Evolutionary conservation across 305 asterid species (phyloP), one percentile per base, ranked within the genome.

Genomic region (Plantago rigida): DNA sequence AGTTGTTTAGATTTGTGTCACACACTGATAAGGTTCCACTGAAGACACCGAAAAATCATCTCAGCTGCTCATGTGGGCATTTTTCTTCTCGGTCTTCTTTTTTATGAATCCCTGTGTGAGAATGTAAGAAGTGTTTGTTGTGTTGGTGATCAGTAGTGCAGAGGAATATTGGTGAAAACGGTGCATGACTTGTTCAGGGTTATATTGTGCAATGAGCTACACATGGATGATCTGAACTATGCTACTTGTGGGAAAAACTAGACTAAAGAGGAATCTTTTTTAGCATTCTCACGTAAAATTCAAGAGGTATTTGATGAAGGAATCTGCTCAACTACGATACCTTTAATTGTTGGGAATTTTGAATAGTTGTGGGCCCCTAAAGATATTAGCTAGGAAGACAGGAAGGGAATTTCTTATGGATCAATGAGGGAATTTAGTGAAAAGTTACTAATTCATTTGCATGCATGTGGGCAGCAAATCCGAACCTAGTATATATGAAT

Each of bases 11-110:
- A 17, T 67, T 64, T 46, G 31, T 62, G 44, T 73, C 71, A 0
- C 56, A 46, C 70, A 67, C 44, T 2, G 79, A 73, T 34, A 77
- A 56, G 69, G 69, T 70, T 70, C 74, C 81, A 10, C 69, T 68
- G 22, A 66, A 56, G 29, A 67, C 67, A 48, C 45, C 51, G 61
- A 22, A 72, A 59, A 67, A 62, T 55, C 49, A 59, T 11, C 28
- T 73, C 69, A 26, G 54, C 63, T 58, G 71, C 70, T 69, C 14
- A 46, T 50, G 61, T 55, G 34, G 67, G 59, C 75, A 64, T 69
- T 48, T 34, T 56, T 50, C 46, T 26, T 59, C 52, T 58, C 10
- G 51, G 1, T 6, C 19, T 5, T 14, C 19, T 59, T 3, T 29
- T 17, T 17, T 17, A 17, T 17, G 19, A 17, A 17, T 17, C 19